A percentile compares a stretch with the other conserved stretches of the same genome.
These are phyloP conservation scores for Chrysanthemum seticuspe DNA, from an alignment of 129 eudicot genomes.

Conservation along the genomic window DNA sequence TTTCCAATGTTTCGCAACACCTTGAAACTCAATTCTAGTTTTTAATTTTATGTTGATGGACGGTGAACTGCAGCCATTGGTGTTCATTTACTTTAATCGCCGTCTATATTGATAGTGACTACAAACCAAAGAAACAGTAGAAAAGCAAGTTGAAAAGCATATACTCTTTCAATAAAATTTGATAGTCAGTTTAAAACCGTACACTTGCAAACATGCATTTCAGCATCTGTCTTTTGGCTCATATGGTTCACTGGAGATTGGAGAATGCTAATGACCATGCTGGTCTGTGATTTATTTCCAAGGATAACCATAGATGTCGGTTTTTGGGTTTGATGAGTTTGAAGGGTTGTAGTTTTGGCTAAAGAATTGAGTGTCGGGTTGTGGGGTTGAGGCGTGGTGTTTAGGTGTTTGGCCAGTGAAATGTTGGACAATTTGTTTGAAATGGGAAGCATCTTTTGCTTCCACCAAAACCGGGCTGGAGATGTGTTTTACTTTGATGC, in stretches of 20 bases:
- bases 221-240: background rate
- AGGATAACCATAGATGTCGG: background rate
- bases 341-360: background rate
- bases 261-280: background rate
- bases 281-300: slow-evolving; percentile 10
- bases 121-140: background rate
- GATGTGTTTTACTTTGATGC: slow-evolving; percentile 43
- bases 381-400: background rate
- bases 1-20: slow-evolving; percentile 21
- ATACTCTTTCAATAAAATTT: background rate
- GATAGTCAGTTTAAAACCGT: background rate
- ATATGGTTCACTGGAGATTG: background rate
- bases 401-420: slow-evolving; percentile 36
- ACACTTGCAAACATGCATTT: background rate
- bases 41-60: slow-evolving; percentile 22
- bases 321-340: background rate
- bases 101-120: background rate
- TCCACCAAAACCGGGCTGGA: slow-evolving; percentile 40
- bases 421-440: slow-evolving; percentile 42
- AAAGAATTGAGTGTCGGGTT: background rate
- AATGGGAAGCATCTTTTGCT: slow-evolving; percentile 41
- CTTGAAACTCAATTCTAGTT: slow-evolving; percentile 8
- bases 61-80: slow-evolving; percentile 9
- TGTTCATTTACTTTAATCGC: background rate
- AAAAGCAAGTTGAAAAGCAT: background rate